These are phyloP conservation scores for Exophiala spinifera DNA, from an alignment of 2,329 filamentous ascomycete species.

Conservation along the genomic window DNA sequence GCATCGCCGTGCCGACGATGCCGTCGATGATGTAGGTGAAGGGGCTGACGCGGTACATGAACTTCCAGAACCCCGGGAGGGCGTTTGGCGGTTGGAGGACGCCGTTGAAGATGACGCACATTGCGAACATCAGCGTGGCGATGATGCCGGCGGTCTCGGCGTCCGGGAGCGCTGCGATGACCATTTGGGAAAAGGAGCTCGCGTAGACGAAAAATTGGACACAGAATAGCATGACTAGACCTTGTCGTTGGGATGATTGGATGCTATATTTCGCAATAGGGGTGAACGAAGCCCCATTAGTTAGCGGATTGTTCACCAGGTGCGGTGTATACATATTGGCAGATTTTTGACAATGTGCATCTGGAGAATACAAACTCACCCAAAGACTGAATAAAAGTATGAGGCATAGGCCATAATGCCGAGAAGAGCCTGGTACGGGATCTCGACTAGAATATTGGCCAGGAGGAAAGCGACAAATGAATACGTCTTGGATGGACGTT, in stretches of 20 bases:
- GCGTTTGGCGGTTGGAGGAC: slow-evolving; percentile 61
- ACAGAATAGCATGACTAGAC: slow-evolving; percentile 58
- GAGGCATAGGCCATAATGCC: slow-evolving; percentile 65
- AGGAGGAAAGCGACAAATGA: slow-evolving; percentile 71
- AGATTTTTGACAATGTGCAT: too few species aligned
- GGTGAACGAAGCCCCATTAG: too few species aligned
- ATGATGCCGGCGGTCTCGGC: slow-evolving; percentile 70
- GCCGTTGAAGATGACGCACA: slow-evolving; percentile 39
- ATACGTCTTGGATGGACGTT: slow-evolving; percentile 70
- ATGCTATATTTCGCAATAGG: too few species aligned
- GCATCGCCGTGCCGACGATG: slow-evolving; percentile 19
- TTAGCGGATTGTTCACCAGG: too few species aligned
- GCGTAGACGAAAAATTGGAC: slow-evolving; percentile 70
- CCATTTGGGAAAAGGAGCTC: slow-evolving; percentile 72
- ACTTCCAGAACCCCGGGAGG: slow-evolving; percentile 68
- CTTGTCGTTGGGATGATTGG: slow-evolving; percentile 44
- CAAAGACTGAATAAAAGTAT: slow-evolving; percentile 70
- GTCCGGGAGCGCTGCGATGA: slow-evolving; percentile 67
- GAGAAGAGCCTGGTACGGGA: slow-evolving; percentile 63
- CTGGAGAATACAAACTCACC: too few species aligned
- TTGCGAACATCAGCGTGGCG: slow-evolving; percentile 69
- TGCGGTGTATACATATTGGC: too few species aligned
- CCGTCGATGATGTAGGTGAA: slow-evolving; percentile 75
- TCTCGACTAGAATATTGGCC: slow-evolving; percentile 65
- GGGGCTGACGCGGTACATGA: slow-evolving; percentile 78